Conservation (phyloP, 2,329 filamentous ascomycete genomes). For the Sporothrix pseudoabietina region DNA sequence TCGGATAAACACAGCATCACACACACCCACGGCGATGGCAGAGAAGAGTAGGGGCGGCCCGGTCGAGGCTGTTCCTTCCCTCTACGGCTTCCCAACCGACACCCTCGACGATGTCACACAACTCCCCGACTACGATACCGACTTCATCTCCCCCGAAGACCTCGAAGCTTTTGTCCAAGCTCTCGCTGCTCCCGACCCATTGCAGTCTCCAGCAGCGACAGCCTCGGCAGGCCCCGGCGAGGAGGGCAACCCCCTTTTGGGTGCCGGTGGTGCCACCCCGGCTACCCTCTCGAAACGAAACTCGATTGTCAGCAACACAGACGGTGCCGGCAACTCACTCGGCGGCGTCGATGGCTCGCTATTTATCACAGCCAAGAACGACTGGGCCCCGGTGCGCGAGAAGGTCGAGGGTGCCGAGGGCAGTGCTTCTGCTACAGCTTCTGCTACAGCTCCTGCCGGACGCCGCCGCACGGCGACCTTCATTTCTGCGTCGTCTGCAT, state of each 20-base stretch:
- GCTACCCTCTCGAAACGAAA: slow-evolving; percentile 47
- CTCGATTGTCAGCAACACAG: slow-evolving; percentile 43
- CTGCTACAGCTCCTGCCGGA: background rate
- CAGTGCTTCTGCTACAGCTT: background rate
- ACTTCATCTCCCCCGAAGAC: slow-evolving; percentile 75
- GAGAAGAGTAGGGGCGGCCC: slow-evolving; percentile 21
- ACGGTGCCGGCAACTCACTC: slow-evolving; percentile 29
- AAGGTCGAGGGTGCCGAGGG: slow-evolving; percentile 50
- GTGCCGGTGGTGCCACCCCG: slow-evolving; percentile 40
- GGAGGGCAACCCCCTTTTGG: slow-evolving; percentile 39
- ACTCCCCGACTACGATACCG: slow-evolving; percentile 77
- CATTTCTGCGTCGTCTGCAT: slow-evolving; percentile 16
- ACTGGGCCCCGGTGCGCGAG: slow-evolving; percentile 89
- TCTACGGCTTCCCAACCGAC: slow-evolving; percentile 61
- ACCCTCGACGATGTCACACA: slow-evolving; percentile 66
- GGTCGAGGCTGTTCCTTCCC: slow-evolving; percentile 19
- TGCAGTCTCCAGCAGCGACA: slow-evolving; percentile 54
- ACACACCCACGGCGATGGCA: slow-evolving; percentile 17
- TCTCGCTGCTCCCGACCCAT: slow-evolving; percentile 76
- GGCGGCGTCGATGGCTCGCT: slow-evolving; percentile 38
- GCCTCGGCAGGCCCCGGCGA: slow-evolving; percentile 50
- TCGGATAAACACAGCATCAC: background rate
- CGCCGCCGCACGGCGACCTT: background rate
- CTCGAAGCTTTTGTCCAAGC: slow-evolving; percentile 78
- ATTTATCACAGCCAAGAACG: slow-evolving; percentile 88